A percentile compares a stretch with the other conserved stretches of the same genome.
These are phyloP conservation scores for Pseudogymnoascus verrucosus DNA, from an alignment of 2,329 filamentous ascomycete genomes.

Conservation along the genomic window DNA sequence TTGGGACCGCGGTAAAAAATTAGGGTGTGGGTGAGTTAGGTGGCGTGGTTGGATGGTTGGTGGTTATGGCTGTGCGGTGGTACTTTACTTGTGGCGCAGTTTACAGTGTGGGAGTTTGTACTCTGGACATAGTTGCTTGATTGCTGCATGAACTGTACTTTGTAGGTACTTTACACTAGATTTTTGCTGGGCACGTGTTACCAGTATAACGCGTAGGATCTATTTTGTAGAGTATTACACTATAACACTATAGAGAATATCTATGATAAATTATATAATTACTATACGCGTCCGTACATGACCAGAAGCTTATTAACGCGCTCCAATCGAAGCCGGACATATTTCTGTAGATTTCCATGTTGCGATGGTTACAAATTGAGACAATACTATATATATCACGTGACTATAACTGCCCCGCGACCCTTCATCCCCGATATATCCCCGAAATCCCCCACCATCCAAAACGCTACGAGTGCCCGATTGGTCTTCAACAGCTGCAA, in stretches of 20 bases:
- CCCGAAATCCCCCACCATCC: conserved; percentile 2
- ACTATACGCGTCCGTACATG: background rate
- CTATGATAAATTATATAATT: too few species aligned
- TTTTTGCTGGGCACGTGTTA: background rate
- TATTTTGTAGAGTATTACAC: background rate
- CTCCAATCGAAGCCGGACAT: background rate
- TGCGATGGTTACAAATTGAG: too few species aligned
- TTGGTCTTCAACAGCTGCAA: background rate
- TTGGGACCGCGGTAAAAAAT: background rate
- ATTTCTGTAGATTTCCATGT: background rate
- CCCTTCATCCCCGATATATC: background rate
- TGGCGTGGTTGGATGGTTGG: conserved; percentile 4
- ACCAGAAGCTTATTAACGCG: background rate
- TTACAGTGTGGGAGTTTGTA: background rate
- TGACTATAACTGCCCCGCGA: background rate
- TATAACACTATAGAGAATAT: background rate
- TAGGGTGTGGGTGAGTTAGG: background rate
- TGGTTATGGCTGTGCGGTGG: background rate
- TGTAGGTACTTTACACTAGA: background rate
- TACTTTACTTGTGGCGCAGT: background rate
- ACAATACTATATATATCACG: background rate
- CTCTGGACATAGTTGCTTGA: background rate
- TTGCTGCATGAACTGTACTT: background rate
- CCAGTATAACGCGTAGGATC: background rate
- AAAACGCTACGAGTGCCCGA: background rate